Evolutionary conservation across 257 asterid genomes (phyloP).

Genomic region (Scutellaria barbata): DNA sequence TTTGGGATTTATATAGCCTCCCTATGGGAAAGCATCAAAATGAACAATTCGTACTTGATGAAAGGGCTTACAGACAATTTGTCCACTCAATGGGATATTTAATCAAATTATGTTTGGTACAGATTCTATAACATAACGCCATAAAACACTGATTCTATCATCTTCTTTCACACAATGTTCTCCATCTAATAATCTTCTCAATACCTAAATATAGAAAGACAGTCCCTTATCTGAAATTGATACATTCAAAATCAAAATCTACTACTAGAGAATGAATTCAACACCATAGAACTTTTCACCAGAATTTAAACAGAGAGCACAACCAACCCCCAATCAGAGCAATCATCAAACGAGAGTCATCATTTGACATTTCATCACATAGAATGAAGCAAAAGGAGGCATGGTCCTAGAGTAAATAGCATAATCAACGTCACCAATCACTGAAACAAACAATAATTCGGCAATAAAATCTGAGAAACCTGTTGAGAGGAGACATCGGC

Average conservation of each 20-base stretch:
- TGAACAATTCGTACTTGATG: neutral
- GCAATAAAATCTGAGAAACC: slow-evolving; percentile 39
- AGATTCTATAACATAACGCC: neutral
- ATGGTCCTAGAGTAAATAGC: neutral
- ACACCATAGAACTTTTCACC: neutral
- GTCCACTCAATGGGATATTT: neutral
- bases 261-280: neutral
- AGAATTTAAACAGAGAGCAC: slow-evolving; percentile 1
- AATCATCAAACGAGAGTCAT: neutral
- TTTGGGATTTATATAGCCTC: slow-evolving; percentile 2
- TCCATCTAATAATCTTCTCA: slow-evolving; percentile 1
- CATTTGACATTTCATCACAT: neutral
- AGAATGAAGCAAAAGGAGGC: neutral
- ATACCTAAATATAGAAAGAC: neutral
- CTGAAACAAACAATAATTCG: neutral
- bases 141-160: slow-evolving; percentile 18
- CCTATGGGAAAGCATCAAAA: neutral
- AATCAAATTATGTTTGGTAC: neutral
- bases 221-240: slow-evolving; percentile 24
- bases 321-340: neutral
- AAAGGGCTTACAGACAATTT: neutral
- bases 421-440: neutral
- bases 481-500: slow-evolving; percentile 88
- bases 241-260: neutral
- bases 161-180: slow-evolving; percentile 15